phyloP scores from a whole-genome alignment of 2,329 filamentous ascomycete species.

The Exophiala dermatitidis region DNA sequence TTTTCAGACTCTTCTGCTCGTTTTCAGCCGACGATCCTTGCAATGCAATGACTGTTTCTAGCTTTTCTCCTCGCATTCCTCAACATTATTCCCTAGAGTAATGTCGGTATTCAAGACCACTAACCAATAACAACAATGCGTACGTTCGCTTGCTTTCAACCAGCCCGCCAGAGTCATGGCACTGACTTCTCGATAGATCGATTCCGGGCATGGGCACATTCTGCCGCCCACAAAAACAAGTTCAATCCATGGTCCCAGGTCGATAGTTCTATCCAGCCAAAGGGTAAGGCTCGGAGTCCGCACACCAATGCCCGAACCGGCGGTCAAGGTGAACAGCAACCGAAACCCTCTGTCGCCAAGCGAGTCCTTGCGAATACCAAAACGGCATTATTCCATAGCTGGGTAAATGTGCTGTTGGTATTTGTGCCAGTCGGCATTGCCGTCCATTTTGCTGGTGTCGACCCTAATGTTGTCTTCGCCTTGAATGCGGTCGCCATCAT shows the following conservation, averaged over 20 bases:
- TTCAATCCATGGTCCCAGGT: conserved; percentile 24
- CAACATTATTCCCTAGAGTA: neutral
- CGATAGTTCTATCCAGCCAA: neutral
- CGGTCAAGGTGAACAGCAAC: neutral
- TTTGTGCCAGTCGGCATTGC: conserved; percentile 75
- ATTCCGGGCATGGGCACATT: conserved; percentile 24
- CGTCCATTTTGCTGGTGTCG: conserved; percentile 56
- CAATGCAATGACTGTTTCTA: neutral
- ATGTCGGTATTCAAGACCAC: neutral
- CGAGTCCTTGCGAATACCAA: conserved; percentile 34
- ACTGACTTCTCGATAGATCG: conserved; percentile 14
- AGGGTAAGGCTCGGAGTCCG: neutral
- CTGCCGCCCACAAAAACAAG: conserved; percentile 22
- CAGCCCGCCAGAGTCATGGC: neutral
- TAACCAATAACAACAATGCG: conserved; percentile 1
- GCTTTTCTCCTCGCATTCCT: conserved; percentile 3
- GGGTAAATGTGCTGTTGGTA: conserved; percentile 76
- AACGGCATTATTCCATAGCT: conserved; percentile 69
- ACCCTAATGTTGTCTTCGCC: conserved; percentile 63
- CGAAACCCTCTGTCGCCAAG: conserved; percentile 12
- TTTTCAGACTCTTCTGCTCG: too few species aligned
- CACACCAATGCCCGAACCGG: neutral
- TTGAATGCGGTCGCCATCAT: conserved; percentile 93
- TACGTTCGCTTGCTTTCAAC: neutral
- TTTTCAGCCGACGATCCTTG: too few species aligned